Conservation (phyloP, 495 filamentous ascomycete species). For the Penicillium maclennaniae region DNA sequence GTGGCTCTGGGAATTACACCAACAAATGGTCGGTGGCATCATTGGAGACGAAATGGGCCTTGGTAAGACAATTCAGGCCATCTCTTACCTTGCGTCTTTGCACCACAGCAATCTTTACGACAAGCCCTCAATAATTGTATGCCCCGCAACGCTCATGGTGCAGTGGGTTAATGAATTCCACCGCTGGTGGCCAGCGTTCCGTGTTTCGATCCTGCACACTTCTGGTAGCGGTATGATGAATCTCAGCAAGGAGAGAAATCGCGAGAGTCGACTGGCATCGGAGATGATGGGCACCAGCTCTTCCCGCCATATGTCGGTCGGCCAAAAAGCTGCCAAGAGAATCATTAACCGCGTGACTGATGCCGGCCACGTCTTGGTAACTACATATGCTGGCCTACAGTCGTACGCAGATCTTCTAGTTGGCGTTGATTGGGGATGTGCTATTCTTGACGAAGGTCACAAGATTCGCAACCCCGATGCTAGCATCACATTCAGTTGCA, state of each 20-base stretch:
- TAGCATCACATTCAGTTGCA: conserved; percentile 86
- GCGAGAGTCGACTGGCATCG: conserved; percentile 61
- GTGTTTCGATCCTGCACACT: conserved; percentile 90
- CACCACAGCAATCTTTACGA: conserved; percentile 83
- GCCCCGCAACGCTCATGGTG: conserved; percentile 87
- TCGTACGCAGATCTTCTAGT: conserved; percentile 77
- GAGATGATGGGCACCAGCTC: conserved; percentile 30
- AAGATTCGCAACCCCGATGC: conserved; percentile 96
- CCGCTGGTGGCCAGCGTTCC: conserved; percentile 92
- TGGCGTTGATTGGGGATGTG: conserved; percentile 83
- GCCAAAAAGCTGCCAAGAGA: conserved; percentile 62
- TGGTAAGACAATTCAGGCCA: conserved; percentile 92
- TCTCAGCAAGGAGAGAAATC: conserved; percentile 59
- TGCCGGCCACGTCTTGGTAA: conserved; percentile 88
- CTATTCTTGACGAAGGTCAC: conserved; percentile 93
- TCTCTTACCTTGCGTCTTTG: conserved; percentile 83
- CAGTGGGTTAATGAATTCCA: conserved; percentile 99
- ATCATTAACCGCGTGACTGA: conserved; percentile 80
- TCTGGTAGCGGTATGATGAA: conserved; percentile 96
- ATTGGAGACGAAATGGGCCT: conserved; percentile 98
- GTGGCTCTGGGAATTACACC: conserved; percentile 93
- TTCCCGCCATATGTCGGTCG: conserved; percentile 40
- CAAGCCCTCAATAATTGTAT: conserved; percentile 83
- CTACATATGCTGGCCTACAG: conserved; percentile 89
- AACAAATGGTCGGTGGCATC: conserved; percentile 86